Conservation (phyloP, 2,329 filamentous ascomycete species). For the Nothopassalora personata region DNA sequence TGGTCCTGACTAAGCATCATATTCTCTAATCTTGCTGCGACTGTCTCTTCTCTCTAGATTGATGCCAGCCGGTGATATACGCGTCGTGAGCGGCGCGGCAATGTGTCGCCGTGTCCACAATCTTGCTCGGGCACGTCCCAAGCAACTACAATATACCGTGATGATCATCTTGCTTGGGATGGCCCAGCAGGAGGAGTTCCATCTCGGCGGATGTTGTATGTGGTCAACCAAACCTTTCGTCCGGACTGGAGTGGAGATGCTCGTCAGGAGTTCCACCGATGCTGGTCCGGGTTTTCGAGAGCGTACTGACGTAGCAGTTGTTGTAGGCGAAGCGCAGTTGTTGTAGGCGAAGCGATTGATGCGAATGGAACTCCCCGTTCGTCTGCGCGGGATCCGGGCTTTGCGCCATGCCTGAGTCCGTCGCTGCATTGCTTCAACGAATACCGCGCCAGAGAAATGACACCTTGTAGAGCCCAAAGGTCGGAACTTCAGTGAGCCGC, state of each 20-base stretch:
- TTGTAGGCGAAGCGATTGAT: not conserved
- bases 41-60: too few species aligned
- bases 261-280: not conserved
- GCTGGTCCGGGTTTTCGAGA: not conserved
- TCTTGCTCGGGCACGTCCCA: too few species aligned
- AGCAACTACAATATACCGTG: not conserved
- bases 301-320: not conserved
- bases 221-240: not conserved
- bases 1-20: too few species aligned
- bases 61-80: too few species aligned
- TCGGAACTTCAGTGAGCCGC: not conserved
- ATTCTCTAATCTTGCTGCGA: too few species aligned
- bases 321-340: not conserved
- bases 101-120: too few species aligned
- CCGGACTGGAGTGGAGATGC: not conserved
- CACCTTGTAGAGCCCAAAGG: not conserved
- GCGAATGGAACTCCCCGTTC: not conserved
- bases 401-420: not conserved
- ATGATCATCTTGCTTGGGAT: not conserved
- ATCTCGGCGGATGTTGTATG: not conserved
- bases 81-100: too few species aligned
- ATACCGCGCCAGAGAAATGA: not conserved
- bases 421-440: not conserved
- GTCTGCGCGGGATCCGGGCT: not conserved
- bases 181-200: not conserved